Conservation (phyloP, 768 basidiomycete genomes). For the Lactarius sanguifluus region DNA sequence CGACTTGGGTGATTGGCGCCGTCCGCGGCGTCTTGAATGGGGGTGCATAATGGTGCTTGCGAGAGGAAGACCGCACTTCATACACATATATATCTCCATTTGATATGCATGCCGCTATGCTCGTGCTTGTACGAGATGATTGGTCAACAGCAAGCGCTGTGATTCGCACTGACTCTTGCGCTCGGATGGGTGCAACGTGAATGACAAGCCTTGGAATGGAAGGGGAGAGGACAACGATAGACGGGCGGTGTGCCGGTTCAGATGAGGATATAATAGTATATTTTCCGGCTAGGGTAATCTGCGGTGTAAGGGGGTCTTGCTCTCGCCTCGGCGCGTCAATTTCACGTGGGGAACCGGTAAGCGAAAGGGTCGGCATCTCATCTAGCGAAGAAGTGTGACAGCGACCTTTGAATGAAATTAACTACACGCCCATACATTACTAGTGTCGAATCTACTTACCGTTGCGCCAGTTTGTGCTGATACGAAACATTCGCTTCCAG, state of each 20-base stretch:
- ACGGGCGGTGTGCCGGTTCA: slow-evolving; percentile 53
- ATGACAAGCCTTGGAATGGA: slow-evolving; percentile 43
- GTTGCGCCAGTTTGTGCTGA: slow-evolving; percentile 78
- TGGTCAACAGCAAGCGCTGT: slow-evolving; percentile 75
- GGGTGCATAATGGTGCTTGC: slow-evolving; percentile 50
- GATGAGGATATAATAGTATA: slow-evolving; percentile 23
- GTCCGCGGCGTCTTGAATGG: slow-evolving; percentile 39
- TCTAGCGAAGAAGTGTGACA: slow-evolving; percentile 39
- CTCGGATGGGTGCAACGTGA: slow-evolving; percentile 43
- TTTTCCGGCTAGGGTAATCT: slow-evolving; percentile 24
- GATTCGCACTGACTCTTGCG: slow-evolving; percentile 43
- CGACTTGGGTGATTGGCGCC: slow-evolving; percentile 58
- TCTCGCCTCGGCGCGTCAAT: background rate
- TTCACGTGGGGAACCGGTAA: background rate
- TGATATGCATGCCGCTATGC: slow-evolving; percentile 59
- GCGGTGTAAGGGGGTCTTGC: slow-evolving; percentile 25
- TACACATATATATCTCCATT: slow-evolving; percentile 68
- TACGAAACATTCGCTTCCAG: slow-evolving; percentile 88
- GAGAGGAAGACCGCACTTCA: slow-evolving; percentile 47
- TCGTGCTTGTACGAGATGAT: slow-evolving; percentile 49
- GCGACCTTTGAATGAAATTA: slow-evolving; percentile 49
- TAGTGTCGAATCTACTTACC: slow-evolving; percentile 46
- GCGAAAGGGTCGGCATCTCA: slow-evolving; percentile 8
- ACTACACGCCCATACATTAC: background rate
- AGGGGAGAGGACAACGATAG: slow-evolving; percentile 49